Conservation (phyloP, 306 rosid species). For the Rosa chinensis region DNA sequence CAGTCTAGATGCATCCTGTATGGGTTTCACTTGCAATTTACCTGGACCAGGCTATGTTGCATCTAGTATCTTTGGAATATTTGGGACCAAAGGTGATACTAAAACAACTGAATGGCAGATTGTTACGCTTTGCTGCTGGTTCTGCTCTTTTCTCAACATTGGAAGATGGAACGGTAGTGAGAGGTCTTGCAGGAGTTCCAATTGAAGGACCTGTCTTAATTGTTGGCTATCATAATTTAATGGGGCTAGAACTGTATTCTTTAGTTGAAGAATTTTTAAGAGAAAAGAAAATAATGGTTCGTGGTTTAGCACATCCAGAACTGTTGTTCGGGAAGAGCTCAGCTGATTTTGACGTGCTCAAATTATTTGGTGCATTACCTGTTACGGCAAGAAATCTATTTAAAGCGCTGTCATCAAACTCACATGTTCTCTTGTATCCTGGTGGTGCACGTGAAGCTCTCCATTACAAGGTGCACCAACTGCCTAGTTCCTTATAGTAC, state of each 20-base stretch:
- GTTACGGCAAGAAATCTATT: conserved; percentile 69
- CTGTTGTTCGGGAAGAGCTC: conserved; percentile 32
- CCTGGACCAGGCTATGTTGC: neutral
- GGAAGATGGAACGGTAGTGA: conserved; percentile 81
- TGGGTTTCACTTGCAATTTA: neutral
- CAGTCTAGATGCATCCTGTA: neutral
- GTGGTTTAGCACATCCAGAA: conserved; percentile 79
- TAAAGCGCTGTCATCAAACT: conserved; percentile 61
- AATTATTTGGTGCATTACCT: conserved; percentile 77
- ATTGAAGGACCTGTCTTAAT: conserved; percentile 83
- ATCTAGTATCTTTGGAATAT: neutral
- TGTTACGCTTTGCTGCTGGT: conserved; percentile 51
- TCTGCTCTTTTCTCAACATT: conserved; percentile 74
- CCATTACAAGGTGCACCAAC: conserved; percentile 68
- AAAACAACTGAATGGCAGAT: conserved; percentile 41
- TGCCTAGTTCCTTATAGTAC: neutral
- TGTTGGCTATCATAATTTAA: conserved; percentile 79
- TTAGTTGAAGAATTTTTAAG: conserved; percentile 53
- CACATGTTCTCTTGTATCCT: conserved; percentile 88
- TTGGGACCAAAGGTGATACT: conserved; percentile 18
- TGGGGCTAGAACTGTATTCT: conserved; percentile 67
- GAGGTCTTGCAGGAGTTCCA: conserved; percentile 89
- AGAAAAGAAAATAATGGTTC: conserved; percentile 62
- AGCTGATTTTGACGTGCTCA: conserved; percentile 48
- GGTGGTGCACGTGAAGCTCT: conserved; percentile 97